Evolutionary conservation across 805 yeast species (phyloP), one percentile per base, ranked within the genome.

Genomic region (Candida maltosa): DNA sequence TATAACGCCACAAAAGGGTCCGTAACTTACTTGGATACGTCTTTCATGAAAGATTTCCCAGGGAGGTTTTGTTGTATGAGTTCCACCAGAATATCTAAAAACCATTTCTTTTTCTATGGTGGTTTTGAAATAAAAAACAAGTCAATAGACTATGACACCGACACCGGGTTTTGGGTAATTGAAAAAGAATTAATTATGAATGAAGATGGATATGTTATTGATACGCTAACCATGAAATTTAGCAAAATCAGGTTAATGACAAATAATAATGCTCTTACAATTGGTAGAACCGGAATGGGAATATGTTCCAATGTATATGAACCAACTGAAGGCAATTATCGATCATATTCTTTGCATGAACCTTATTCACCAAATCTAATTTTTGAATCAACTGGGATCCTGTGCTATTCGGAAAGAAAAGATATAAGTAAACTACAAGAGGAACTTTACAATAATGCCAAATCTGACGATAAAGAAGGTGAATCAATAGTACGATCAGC

Each of bases 101-200:
- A 76, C 24, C 80, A 80, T 46, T 65, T 78, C 11, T 69, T 82
- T 43, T 70, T 73, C 39, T 81, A 75, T 49, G 94, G 91, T n/a
- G 94, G 93, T 0, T 75, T 81, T 51, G 74, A 73, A 35, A 37
- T 66, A 15, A 40, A 44, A 16, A 47, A 48, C 12, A 53, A 48
- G 9, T 45, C 55, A 1, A 57, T 54, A 6, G 36, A 37, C 2
- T 53, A 59, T 37, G 37, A 46, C 5, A 47, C 48, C 4, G 45
- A 48, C 2, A 35, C 46, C 14, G 60, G 52, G 39, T 41, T 58
- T 39, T 58, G 75, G 73, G 31, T 63, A 41, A 43, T 60, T 12
- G 62, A 69, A 28, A 69, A 70, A 43, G 61, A 65, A 16, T 59
- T 80, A 3, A 56, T 55, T 5, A 46, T 81, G 37, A 80, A 77